phyloP scores from a whole-genome alignment of 495 filamentous ascomycete genomes.

The Thermothielavioides terrestris region DNA sequence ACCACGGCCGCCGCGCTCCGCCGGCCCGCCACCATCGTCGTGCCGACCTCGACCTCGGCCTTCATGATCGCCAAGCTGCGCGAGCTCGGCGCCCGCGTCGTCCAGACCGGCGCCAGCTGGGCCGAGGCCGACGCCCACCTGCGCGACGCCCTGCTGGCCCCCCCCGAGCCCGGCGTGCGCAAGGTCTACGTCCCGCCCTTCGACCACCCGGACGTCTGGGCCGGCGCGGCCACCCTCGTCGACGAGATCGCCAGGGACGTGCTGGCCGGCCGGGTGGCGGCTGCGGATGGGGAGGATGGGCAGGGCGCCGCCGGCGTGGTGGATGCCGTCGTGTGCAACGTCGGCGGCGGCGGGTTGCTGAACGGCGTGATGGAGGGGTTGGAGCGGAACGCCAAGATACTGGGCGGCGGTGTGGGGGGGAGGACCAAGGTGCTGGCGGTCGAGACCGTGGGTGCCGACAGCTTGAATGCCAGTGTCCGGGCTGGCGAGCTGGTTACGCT shows the following conservation, averaged over 20 bases:
- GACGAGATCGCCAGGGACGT: conserved; percentile 63
- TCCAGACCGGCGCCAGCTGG: conserved; percentile 66
- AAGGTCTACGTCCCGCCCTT: conserved; percentile 90
- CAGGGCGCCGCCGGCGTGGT: conserved; percentile 19
- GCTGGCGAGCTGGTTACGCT: conserved; percentile 57
- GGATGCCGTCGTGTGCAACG: conserved; percentile 70
- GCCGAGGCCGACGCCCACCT: conserved; percentile 69
- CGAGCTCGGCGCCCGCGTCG: conserved; percentile 60
- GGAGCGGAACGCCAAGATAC: conserved; percentile 35
- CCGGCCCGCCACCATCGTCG: conserved; percentile 65
- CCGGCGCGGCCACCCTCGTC: conserved; percentile 63
- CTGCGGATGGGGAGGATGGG: conserved; percentile 15
- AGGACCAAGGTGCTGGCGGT: conserved; percentile 60
- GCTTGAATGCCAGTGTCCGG: conserved; percentile 51
- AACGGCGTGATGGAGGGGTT: conserved; percentile 71
- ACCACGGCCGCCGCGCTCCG: conserved; percentile 62
- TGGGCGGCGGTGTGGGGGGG: conserved; percentile 9
- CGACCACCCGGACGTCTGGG: conserved; percentile 79
- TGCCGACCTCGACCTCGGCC: conserved; percentile 57
- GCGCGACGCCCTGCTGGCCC: conserved; percentile 47
- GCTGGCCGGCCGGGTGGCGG: conserved; percentile 24
- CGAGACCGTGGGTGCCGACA: conserved; percentile 75
- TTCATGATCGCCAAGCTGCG: conserved; percentile 69
- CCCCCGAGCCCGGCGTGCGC: conserved; percentile 27
- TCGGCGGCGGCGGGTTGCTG: conserved; percentile 84